These are phyloP conservation scores for Vinca minor DNA, from an alignment of 257 asterid species.

Conservation along the genomic window DNA sequence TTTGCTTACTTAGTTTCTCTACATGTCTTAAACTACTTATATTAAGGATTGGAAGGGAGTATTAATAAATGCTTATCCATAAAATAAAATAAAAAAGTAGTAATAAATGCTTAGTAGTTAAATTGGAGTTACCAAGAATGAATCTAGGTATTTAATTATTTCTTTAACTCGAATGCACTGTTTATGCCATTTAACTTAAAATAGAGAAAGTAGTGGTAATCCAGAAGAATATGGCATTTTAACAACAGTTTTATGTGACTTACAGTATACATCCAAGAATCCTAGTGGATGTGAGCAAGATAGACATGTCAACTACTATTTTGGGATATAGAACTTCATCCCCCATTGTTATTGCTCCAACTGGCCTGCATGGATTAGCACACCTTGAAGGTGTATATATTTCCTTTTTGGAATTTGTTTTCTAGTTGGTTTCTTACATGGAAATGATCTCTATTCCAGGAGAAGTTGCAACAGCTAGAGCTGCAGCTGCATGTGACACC, in stretches of 20 bases:
- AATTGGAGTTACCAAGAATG: no score
- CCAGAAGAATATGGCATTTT: background rate
- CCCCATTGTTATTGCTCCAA: slow-evolving; percentile 54
- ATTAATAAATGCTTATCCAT: no score
- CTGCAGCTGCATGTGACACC: slow-evolving; percentile 43
- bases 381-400: slow-evolving; percentile 40
- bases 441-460: slow-evolving; percentile 24
- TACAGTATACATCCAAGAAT: slow-evolving; percentile 47
- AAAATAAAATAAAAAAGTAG: no score
- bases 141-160: no score
- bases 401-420: slow-evolving; percentile 4
- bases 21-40: no score
- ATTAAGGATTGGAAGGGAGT: no score
- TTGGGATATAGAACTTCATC: slow-evolving; percentile 40
- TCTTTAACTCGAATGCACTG: no score
- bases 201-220: no score
- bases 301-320: slow-evolving; percentile 41
- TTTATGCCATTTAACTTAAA: no score
- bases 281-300: slow-evolving; percentile 46
- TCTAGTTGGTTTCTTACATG: slow-evolving; percentile 1
- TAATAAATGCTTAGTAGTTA: no score
- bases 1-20: no score
- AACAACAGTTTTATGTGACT: background rate
- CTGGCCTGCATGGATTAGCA: slow-evolving; percentile 43
- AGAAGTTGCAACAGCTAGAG: slow-evolving; percentile 63